Conservation (phyloP, 2,329 filamentous ascomycete genomes). For the Drechslerella dactyloides region DNA sequence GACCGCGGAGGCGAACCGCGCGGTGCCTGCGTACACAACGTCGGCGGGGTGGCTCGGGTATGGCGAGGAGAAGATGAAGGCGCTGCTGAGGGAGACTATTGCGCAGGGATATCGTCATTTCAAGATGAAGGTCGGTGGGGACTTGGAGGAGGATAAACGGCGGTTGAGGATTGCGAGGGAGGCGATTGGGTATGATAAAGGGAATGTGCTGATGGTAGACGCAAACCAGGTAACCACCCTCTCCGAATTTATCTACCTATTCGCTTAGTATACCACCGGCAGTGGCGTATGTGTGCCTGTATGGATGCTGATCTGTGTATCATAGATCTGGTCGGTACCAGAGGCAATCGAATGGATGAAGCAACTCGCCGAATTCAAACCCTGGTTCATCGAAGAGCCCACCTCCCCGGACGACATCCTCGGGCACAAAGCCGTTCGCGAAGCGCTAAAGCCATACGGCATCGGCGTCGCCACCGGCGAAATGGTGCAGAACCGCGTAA, state of each 20-base stretch:
- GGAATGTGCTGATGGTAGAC: slow-evolving; percentile 88
- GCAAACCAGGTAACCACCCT: slow-evolving; percentile 74
- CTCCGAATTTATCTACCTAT: background rate
- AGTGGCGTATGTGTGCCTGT: background rate
- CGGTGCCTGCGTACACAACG: slow-evolving; percentile 90
- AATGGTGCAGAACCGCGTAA: slow-evolving; percentile 93
- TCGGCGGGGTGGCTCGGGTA: slow-evolving; percentile 92
- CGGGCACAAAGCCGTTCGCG: slow-evolving; percentile 82
- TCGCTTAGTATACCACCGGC: background rate
- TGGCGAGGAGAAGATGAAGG: slow-evolving; percentile 83
- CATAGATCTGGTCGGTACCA: slow-evolving; percentile 78
- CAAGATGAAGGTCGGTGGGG: slow-evolving; percentile 86
- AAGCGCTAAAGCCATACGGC: slow-evolving; percentile 74
- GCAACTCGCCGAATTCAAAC: slow-evolving; percentile 79
- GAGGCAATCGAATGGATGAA: slow-evolving; percentile 89
- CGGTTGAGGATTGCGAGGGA: slow-evolving; percentile 76
- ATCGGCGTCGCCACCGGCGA: slow-evolving; percentile 90
- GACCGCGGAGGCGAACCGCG: slow-evolving; percentile 74
- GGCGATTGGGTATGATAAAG: slow-evolving; percentile 77
- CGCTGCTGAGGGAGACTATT: slow-evolving; percentile 74
- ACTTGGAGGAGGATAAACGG: slow-evolving; percentile 72
- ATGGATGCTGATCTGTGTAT: background rate
- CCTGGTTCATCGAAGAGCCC: slow-evolving; percentile 86
- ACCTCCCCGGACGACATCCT: slow-evolving; percentile 89
- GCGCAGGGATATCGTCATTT: slow-evolving; percentile 80